Evolutionary conservation across 441 rosid species (phyloP), one percentile per base, ranked within the genome.

Genomic region (Syzygium syzygioides): DNA sequence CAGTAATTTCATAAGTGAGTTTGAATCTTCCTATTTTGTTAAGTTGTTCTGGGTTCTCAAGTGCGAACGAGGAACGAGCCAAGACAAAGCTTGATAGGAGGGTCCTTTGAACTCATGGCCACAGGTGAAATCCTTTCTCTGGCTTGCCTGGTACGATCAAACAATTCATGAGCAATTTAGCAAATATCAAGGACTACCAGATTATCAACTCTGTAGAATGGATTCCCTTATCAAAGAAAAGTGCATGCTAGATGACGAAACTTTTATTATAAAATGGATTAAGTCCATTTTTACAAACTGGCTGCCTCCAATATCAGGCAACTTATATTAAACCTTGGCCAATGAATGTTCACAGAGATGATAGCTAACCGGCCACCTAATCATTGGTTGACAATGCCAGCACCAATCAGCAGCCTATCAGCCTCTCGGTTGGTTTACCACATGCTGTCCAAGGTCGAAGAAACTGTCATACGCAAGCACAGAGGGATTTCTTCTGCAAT

Each of bases 371-470:
- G 3, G 4, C 68, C 34, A 62, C 68, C 68, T 62, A 62, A 62
- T n/a, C 68, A 62, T n/a, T n/a, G 34, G 5, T 6, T 62, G 19
- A n/a, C 28, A 60, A n/a, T 62, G 19, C n/a, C 19, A 3, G 9
- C 7, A 9, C 34, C 34, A 62, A 28, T 62, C 2, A n/a, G 34
- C 4, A 14, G 10, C 68, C 34, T 5, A 12, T 26, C 3, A 3
- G 1, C 7, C 5, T 0, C 0, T 66, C 0, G 0, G 4, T 20
- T 34, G 28, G 80, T 60, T 6, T 28, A 28, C 5, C 32, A 28
- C 66, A 5, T 28, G 32, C 9, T 1, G 1, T 28, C n/a, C 7
- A 60, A 26, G 8, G 1, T 60, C 28, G 66, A 60, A 60, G 66
- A 60, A 60, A 60, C 1, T 6, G 32, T 60, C 32, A 13, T 13